Evolutionary conservation across 495 filamentous ascomycete species (phyloP), one percentile per base, ranked within the genome.

Genomic region (Podospora comata): DNA sequence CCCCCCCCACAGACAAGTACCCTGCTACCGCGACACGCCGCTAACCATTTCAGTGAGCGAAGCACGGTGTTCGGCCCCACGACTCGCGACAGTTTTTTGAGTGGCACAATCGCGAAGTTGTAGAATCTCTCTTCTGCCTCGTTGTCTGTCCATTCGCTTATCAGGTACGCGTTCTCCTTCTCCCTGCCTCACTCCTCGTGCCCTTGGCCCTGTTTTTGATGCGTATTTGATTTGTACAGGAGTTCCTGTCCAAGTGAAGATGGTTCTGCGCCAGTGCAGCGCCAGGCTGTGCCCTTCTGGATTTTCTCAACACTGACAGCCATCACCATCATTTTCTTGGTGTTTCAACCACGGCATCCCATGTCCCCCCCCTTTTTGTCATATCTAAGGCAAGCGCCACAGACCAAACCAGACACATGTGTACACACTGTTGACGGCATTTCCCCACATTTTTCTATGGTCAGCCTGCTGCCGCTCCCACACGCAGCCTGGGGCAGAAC

Each of bases 1-100:
- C 57, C 16, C 28, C 34, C 27, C 28, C 34, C 32, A 11, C 18
- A 19, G 27, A 18, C 13, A 5, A 23, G 74, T 75, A 73, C 67
- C 65, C 4, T 55, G 48, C 63, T 75, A 75, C 68, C 72, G 74
- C 72, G 70, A 67, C 53, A 20, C 16, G 26, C 70, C 67, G 70
- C 74, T 75, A 75, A 65, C 73, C 74, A n/a, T 65, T 67, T 62
- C 26, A 63, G 67, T 26, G n/a, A 44, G n/a, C 62, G 62, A 57
- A 64, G 62, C 61, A 61, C 67, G 66, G 60, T 64, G 62, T 59
- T 32, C 30, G 15, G 70, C 67, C 65, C 71, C 73, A 67, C 62
- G 66, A 54, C 66, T 60, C 57, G 32, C n/a, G 62, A 13, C 54
- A 18, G 23, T 63, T 63, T 34, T 68, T 30, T 65, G 44, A 55